Evolutionary conservation across 176 grass and related monocot species (phyloP).

Genomic region (Zea mays): DNA sequence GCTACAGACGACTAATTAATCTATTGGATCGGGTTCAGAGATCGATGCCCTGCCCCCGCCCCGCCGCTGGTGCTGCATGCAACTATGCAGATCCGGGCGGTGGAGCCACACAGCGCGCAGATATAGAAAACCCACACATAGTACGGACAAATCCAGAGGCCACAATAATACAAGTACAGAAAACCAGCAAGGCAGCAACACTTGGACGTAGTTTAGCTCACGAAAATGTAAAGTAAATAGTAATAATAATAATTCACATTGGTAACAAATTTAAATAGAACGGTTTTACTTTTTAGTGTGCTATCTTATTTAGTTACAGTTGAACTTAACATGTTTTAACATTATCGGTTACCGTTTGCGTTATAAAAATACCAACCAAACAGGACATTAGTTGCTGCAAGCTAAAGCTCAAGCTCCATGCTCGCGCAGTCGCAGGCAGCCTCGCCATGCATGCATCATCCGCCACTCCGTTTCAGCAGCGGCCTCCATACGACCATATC

Average conservation of each 20-base stretch:
- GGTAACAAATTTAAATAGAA: no score
- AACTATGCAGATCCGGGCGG: constrained; percentile 34
- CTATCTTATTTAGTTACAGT: no score
- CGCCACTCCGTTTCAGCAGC: not conserved
- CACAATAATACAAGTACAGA: constrained; percentile 33
- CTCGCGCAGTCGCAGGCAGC: not conserved
- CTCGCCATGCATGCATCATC: not conserved
- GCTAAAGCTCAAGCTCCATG: not conserved
- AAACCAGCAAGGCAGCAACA: not conserved
- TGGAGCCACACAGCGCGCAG: constrained; percentile 14
- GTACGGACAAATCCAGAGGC: constrained; percentile 42
- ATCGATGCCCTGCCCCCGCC: constrained; percentile 28
- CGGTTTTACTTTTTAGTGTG: no score
- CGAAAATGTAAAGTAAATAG: no score
- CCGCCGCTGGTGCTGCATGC: not conserved
- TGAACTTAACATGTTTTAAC: no score
- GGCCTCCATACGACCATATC: constrained; percentile 9
- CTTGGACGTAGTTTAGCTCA: no score
- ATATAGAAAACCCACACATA: constrained; percentile 18
- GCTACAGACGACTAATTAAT: not conserved
- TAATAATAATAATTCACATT: no score
- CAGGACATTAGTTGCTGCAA: no score
- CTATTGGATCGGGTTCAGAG: constrained; percentile 2
- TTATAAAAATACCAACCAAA: no score
- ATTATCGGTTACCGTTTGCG: no score